These are phyloP conservation scores for Backusella morwellensis DNA, from an alignment of 192 early-diverging fungal species.

Conservation along the genomic window DNA sequence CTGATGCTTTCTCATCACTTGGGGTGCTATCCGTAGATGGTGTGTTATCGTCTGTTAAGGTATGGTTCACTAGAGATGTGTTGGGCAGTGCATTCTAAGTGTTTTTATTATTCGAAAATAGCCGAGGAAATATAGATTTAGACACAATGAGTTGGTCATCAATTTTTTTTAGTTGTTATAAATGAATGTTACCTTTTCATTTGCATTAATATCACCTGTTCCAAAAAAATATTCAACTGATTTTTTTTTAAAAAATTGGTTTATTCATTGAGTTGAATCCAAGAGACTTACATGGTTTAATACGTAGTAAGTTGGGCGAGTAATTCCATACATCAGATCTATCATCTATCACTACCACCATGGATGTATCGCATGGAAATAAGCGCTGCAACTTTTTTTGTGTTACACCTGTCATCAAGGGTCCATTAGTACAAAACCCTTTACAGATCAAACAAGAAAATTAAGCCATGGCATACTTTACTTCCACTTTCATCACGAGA, in stretches of 20 bases:
- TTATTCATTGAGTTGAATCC: background rate
- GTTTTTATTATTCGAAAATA: no score
- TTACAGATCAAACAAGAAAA: background rate
- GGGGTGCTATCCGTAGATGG: background rate
- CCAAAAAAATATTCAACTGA: constrained; percentile 91
- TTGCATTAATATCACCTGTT: constrained; percentile 92
- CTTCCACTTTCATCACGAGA: constrained; percentile 92
- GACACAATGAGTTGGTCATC: no score
- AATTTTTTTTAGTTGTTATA: no score
- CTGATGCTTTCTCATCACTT: background rate
- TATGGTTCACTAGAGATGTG: background rate
- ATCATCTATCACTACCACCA: constrained; percentile 97
- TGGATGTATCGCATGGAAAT: constrained; percentile 92
- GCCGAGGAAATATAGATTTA: background rate
- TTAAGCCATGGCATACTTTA: constrained; percentile 28
- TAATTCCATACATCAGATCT: constrained; percentile 93
- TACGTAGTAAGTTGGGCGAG: constrained; percentile 86
- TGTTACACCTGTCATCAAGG: constrained; percentile 51
- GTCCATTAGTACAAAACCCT: no score
- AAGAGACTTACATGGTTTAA: constrained; percentile 75
- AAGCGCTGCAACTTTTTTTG: constrained; percentile 81
- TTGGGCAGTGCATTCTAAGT: background rate
- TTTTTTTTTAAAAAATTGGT: background rate
- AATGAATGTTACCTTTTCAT: background rate
- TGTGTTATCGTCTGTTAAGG: background rate